Base-by-base conservation (phyloP, 306 rosid genomes). In the Corylus avellana region DNA sequence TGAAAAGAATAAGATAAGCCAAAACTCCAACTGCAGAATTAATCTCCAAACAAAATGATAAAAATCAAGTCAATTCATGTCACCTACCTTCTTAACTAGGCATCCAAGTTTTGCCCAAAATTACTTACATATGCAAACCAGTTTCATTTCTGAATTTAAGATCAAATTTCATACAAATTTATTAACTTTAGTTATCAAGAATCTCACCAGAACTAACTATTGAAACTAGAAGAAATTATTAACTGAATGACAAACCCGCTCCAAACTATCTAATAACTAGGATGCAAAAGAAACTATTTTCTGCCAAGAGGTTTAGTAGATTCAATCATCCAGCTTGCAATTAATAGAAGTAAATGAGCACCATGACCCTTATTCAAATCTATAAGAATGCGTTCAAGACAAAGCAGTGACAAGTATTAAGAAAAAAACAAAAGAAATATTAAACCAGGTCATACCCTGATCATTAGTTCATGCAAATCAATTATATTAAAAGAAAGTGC, bases 81-180 rank as follows among this genome's bases (percentile, higher is more conserved):
- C 50, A 39, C 49, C 29, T 66, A 67, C 22, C 75, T 80, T 69
- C 62, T 62, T 44, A 59, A 42, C 39, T 53, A 27, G 12, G 4
- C 70, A 61, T 54, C 49, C 39, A 59, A 74, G 50, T 55, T 29
- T 78, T 50, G 44, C 50, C 46, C 35, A 81, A 44, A 44, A 70
- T 68, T 70, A 74, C n/a, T 64, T 71, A 48, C 39, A 70, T 3
- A 55, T 20, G 47, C 11, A 53, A 80, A 39, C 50, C 74, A 80
- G 50, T 7, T 13, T 39, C 50, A 75, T 74, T 44, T 71, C 77
- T 68, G 66, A 56, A 79, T 49, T 48, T 48, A 71, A 48, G 62
- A 57, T 46, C 35, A 75, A 50, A 61, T 63, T 64, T 50, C 18
- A 64, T 44, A 20, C 50, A 70, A 47, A 70, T 46, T 13, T 12